A percentile compares a stretch with the other conserved stretches of the same genome.
Evolutionary conservation across 768 basidiomycete species (phyloP).

Genomic region (Lactarius psammicola): DNA sequence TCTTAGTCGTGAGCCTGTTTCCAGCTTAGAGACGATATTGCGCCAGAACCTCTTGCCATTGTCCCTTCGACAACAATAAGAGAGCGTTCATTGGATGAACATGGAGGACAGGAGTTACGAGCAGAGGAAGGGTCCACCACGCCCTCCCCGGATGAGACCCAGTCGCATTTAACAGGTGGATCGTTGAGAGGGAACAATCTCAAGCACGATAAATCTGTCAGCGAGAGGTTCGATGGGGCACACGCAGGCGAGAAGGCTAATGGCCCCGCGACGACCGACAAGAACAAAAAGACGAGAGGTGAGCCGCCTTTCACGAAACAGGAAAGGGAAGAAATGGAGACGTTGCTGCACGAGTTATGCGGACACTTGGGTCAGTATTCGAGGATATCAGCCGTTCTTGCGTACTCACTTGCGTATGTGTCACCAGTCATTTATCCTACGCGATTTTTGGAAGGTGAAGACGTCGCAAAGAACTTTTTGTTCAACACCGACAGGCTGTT

Average conservation of each 20-base stretch:
- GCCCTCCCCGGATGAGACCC: conserved; percentile 1
- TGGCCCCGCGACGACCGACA: conserved; percentile 35
- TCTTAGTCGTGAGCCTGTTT: conserved; percentile 6
- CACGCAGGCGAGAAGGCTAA: conserved; percentile 6
- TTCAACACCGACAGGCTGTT: conserved; percentile 83
- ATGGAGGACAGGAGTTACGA: conserved; percentile 27
- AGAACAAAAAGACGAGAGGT: conserved; percentile 42
- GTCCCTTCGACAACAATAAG: conserved; percentile 60
- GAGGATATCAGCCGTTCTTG: neutral
- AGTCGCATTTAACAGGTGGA: neutral
- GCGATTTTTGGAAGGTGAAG: conserved; percentile 91
- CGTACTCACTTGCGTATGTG: conserved; percentile 14
- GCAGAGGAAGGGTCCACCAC: conserved; percentile 26
- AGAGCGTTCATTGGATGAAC: conserved; percentile 34
- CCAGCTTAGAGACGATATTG: conserved; percentile 45
- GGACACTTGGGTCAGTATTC: conserved; percentile 77
- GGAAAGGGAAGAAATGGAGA: conserved; percentile 91
- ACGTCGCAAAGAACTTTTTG: conserved; percentile 87
- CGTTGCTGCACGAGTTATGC: conserved; percentile 65
- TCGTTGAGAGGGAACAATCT: neutral
- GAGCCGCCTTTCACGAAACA: conserved; percentile 73
- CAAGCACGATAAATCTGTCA: conserved; percentile 2
- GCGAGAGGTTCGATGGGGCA: conserved; percentile 1
- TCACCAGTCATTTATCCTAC: conserved; percentile 76
- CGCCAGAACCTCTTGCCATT: conserved; percentile 49